Evolutionary conservation across 1,284 basidiomycete species (phyloP), one percentile per base, ranked within the genome.

Genomic region (Tremellales sp.): DNA sequence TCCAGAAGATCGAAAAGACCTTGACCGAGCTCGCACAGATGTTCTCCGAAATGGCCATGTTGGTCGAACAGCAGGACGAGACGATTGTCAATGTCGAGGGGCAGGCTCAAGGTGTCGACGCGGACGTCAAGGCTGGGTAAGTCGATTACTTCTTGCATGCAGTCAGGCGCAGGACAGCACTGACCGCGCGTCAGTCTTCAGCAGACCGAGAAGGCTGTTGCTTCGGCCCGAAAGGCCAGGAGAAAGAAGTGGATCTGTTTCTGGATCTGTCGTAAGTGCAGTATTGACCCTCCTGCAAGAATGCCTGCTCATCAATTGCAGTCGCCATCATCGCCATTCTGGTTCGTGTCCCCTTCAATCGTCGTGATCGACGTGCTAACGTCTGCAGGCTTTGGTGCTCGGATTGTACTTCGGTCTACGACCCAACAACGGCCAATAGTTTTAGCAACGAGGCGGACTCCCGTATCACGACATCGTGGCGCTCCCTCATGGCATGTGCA

Each of bases 11-110:
- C 69, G 91, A 96, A 72, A 78, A 81, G 60, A 96, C 91, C 2
- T 75, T 97, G 45, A 84, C 82, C 22, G 91, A 97, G 70, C 80
- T 97, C 46, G 87, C 86, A 1, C 87, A 90, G 68, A 77, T 97
- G 56, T 92, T 96, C 75, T 82, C 82, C 57, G 93, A 97, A 84
- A 86, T 91, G 87, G 82, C 81, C 45, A 80, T 84, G 54, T 75
- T 92, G 36, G 81, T 91, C 19, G 79, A 84, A 43, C 84, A 88
- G 71, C 87, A 92, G 67, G 84, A 91, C 48, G 84, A 87, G 54
- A 79, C 80, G 2, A 82, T 93, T 53, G 74, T 79, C 43, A 76
- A 73, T 22, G 80, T 90, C 45, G 82, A 90, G 62, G 73, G 73
- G 8, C 79, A 80, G 46, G 86, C 87, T 6, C 67, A 65, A 15